Percentiles rank a stretch among this genome's conserved stretches.
phyloP scores from a whole-genome alignment of 805 yeast species.

The Lachancea sp. region DNA sequence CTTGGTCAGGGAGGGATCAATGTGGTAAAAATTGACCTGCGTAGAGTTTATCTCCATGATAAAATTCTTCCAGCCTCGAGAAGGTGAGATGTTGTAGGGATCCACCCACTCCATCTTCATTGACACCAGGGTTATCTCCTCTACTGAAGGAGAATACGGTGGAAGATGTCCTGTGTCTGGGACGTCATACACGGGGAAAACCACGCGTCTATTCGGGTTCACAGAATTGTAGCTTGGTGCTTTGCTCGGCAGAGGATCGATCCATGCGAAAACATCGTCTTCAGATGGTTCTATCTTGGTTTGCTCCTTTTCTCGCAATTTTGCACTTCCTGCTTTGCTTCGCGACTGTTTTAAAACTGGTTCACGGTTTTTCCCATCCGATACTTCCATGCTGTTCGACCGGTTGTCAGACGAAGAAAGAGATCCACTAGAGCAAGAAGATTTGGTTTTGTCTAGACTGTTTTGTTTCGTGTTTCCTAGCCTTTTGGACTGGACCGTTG shows the following conservation, averaged over 20 bases:
- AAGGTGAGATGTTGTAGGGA: slow-evolving; percentile 65
- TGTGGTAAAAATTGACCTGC: slow-evolving; percentile 63
- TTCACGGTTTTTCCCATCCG: slow-evolving; percentile 1
- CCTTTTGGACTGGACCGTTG: not conserved
- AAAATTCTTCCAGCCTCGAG: slow-evolving; percentile 63
- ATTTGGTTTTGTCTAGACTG: slow-evolving; percentile 1
- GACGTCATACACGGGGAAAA: slow-evolving; percentile 35
- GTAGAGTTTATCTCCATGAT: slow-evolving; percentile 80
- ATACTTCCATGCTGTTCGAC: not conserved
- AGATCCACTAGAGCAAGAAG: slow-evolving; percentile 3
- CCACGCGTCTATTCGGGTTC: slow-evolving; percentile 24
- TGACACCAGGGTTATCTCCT: slow-evolving; percentile 48
- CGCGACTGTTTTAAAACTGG: not conserved
- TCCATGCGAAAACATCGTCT: slow-evolving; percentile 24
- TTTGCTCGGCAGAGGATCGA: slow-evolving; percentile 35
- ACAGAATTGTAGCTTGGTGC: slow-evolving; percentile 28
- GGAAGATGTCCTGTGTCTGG: slow-evolving; percentile 47
- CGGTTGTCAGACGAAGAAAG: slow-evolving; percentile 5
- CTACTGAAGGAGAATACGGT: slow-evolving; percentile 56
- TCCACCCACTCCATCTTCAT: slow-evolving; percentile 71
- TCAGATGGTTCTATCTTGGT: not conserved
- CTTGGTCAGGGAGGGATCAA: slow-evolving; percentile 32
- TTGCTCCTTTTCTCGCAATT: not conserved
- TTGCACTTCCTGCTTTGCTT: not conserved
- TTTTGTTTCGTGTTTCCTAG: slow-evolving; percentile 1